Evolutionary conservation across 75 land plant genomes (phyloP), one percentile per base, ranked within the genome.

Genomic region (Isoetes taiwanensis): DNA sequence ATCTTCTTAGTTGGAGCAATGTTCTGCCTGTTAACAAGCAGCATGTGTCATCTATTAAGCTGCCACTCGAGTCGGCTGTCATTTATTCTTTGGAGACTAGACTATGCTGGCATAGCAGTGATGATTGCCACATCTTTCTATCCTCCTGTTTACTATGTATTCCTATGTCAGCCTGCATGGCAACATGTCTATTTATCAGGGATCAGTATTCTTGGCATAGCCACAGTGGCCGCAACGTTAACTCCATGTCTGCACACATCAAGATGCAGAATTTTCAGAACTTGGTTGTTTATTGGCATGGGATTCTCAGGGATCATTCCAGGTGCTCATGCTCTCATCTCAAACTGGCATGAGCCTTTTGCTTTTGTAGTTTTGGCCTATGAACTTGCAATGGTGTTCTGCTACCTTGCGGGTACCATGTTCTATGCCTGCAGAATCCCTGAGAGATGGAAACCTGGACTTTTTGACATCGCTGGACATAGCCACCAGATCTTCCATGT

Each of bases 91-190:
- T 40, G 72, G 34, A 61, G 85, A 34, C 52, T 91, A 12, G 97
- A 91, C 72, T 91, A 83, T 58, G 76, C 70, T 11, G 97, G 97
- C 25, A 91, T 91, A 31, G 78, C 85, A 12, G 67, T 66, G 38
- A 81, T 91, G 89, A 91, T 91, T 64, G 87, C 83, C 63, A 76
- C 95, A 42, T 83, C 89, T 40, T 91, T 87, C 66, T 87, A 82
- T 67, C 97, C 97, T 2, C 89, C 97, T 20, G 79, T 91, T 37
- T 91, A 80, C 76, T 91, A 91, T 74, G 71, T 81, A 35, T 91
- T 91, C 75, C 77, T 69, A 38, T 91, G 94, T 61, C 61, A 71
- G 0, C 85, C 95, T 0, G 58, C 37, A 19, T 86, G 82, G 83
- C 88, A 80, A 12, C 38, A 72, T 39, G 2, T 72, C 37, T 91